Conservation (phyloP, 2,329 filamentous ascomycete species). For the Aspergillus ochraceoroseus region DNA sequence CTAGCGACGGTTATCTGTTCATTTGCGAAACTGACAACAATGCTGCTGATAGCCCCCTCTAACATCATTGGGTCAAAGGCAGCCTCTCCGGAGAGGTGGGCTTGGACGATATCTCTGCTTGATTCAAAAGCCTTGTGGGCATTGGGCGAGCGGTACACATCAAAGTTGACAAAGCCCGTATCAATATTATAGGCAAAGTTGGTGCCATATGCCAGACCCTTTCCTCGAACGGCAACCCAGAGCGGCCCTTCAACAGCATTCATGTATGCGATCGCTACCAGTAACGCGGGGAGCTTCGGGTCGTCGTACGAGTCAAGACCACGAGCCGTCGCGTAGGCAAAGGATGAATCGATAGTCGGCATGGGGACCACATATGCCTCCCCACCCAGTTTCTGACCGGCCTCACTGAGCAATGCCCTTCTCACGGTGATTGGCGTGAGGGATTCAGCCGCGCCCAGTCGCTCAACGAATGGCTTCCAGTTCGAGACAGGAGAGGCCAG, state of each 20-base stretch:
- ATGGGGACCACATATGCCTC: slow-evolving; percentile 80
- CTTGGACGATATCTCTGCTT: slow-evolving; percentile 67
- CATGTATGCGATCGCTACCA: slow-evolving; percentile 86
- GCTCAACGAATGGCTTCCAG: slow-evolving; percentile 63
- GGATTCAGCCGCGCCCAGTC: slow-evolving; percentile 50
- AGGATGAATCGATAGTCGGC: slow-evolving; percentile 88
- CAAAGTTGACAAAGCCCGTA: slow-evolving; percentile 74
- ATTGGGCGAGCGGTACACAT: slow-evolving; percentile 85
- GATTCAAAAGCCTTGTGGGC: slow-evolving; percentile 79
- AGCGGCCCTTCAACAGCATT: slow-evolving; percentile 91
- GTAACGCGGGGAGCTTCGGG: slow-evolving; percentile 71
- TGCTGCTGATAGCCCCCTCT: slow-evolving; percentile 83
- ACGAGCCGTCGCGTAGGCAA: slow-evolving; percentile 67
- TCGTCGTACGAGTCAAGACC: slow-evolving; percentile 73
- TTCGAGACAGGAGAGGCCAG: slow-evolving; percentile 69
- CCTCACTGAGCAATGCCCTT: slow-evolving; percentile 65
- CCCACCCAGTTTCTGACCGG: slow-evolving; percentile 69
- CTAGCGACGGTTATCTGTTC: slow-evolving; percentile 79
- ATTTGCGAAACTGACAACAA: slow-evolving; percentile 81
- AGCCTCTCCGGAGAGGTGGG: slow-evolving; percentile 65
- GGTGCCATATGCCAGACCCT: slow-evolving; percentile 86
- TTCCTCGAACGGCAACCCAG: slow-evolving; percentile 88
- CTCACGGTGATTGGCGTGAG: slow-evolving; percentile 68
- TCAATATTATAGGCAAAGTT: slow-evolving; percentile 73
- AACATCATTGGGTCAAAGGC: slow-evolving; percentile 75